A percentile compares a stretch with the other conserved stretches of the same genome.
These are phyloP conservation scores for Hyphopichia wangnamkhiaoensis DNA, from an alignment of 1,139 yeast genomes.

Conservation along the genomic window DNA sequence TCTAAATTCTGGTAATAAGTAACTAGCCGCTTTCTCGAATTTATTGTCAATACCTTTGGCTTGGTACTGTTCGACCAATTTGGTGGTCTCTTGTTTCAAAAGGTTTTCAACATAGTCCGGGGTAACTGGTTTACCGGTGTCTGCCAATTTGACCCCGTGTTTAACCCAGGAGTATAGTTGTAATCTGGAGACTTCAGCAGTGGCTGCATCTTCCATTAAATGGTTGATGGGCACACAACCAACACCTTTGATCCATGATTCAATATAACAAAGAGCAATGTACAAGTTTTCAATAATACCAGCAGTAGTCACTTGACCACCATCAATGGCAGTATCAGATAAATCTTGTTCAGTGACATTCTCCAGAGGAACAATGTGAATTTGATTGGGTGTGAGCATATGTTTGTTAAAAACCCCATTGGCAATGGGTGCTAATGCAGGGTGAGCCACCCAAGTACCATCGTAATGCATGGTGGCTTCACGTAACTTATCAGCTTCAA, in stretches of 20 bases:
- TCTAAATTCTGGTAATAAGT: constrained; percentile 17
- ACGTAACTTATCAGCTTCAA: constrained; percentile 24
- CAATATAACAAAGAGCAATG: constrained; percentile 19
- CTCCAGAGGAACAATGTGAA: constrained; percentile 13
- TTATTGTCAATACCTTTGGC: constrained; percentile 11
- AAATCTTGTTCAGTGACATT: constrained; percentile 13
- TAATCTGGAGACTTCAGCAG: constrained; percentile 21
- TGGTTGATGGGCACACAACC: constrained; percentile 21
- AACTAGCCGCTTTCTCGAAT: constrained; percentile 17
- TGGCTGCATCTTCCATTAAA: constrained; percentile 22
- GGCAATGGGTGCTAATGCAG: constrained; percentile 19
- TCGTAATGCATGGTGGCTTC: constrained; percentile 20
- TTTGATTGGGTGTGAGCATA: constrained; percentile 21
- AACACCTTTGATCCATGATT: constrained; percentile 18
- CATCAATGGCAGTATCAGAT: constrained; percentile 14
- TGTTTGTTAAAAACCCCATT: constrained; percentile 15
- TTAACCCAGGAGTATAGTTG: constrained; percentile 19
- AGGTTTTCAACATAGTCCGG: constrained; percentile 12
- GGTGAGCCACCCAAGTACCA: constrained; percentile 23
- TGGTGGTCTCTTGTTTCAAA: constrained; percentile 14
- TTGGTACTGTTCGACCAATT: constrained; percentile 7
- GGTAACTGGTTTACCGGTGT: constrained; percentile 12
- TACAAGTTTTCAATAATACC: constrained; percentile 18
- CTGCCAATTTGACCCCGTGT: constrained; percentile 14
- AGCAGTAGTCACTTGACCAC: constrained; percentile 12